Conservation (phyloP, 2,329 filamentous ascomycete species). For the Decorospora gaudefroyi region DNA sequence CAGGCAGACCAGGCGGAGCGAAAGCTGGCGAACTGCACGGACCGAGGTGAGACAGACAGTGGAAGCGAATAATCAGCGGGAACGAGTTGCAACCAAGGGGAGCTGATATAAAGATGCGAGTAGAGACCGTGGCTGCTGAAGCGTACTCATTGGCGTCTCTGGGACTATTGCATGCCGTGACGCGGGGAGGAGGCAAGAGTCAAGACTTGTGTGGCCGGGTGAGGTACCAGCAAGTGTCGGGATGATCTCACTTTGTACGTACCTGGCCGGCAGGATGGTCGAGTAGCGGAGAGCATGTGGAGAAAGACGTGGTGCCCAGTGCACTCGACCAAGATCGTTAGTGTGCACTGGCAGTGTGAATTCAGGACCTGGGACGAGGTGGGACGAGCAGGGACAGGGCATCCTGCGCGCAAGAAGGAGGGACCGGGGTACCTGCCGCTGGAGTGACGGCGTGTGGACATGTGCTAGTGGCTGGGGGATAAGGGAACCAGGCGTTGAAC, state of each 20-base stretch:
- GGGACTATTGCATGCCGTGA: conserved; percentile 34
- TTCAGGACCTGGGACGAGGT: no score
- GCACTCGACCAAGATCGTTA: conserved; percentile 37
- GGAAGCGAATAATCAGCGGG: conserved; percentile 8
- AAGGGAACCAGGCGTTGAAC: conserved; percentile 21
- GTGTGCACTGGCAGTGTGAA: no score
- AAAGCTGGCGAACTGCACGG: conserved; percentile 27
- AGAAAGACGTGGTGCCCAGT: conserved; percentile 43
- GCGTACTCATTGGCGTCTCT: conserved; percentile 20
- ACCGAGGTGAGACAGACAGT: conserved; percentile 19
- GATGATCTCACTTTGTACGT: conserved; percentile 42
- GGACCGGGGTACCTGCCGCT: conserved; percentile 28
- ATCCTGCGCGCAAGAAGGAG: conserved; percentile 31
- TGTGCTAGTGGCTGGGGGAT: conserved; percentile 33
- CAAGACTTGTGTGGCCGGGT: conserved; percentile 34
- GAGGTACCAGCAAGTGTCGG: conserved; percentile 38
- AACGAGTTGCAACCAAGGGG: conserved; percentile 1
- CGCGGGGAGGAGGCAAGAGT: conserved; percentile 27
- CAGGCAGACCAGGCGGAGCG: conserved; percentile 15
- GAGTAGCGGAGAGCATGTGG: conserved; percentile 44
- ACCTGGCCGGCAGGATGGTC: conserved; percentile 36
- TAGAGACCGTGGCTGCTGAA: conserved; percentile 9
- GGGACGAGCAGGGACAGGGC: conserved; percentile 37
- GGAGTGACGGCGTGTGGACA: conserved; percentile 24
- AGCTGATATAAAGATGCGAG: conserved; percentile 6